Base-by-base conservation (phyloP, 176 grass and related monocot species). In the Triticum aestivum region DNA sequence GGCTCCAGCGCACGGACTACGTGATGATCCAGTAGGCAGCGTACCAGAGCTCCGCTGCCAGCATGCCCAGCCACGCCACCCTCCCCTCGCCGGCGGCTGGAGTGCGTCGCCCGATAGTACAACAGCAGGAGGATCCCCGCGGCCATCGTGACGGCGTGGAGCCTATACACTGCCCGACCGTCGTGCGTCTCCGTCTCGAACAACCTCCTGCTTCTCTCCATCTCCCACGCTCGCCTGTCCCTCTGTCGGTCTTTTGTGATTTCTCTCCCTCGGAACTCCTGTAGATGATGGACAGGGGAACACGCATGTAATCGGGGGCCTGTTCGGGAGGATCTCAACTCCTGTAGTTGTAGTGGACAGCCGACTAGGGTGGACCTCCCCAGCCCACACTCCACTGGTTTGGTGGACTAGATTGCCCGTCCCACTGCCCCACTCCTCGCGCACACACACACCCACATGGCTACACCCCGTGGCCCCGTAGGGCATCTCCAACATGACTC, bases 11-110 rank as follows among this genome's bases (percentile, higher is more conserved):
- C 75, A 89, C 86, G 5, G 92, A 92, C 80, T 92, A 92, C 21
- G 90, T 89, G 66, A 97, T 17, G 67, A 91, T 78, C 92, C 95
- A 94, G 86, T 94, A 97, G 41, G 92, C 85, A 17, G 73, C 13
- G 73, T 87, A 94, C 86, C 90, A 94, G 21, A 97, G 81, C 92
- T 97, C 95, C 15, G 86, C 95, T 32, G 78, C 52, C 9, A 83
- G 82, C 78, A 97, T 79, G 39, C 92, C 90, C 32, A 94, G 54
- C 90, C 95, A 92, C n/a, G 76, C 61, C 78, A 70, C 88, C 65
- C 80, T 42, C 8, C 88, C 80, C 0, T 72, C 33, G 68, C 73
- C 82, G 72, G 41, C 64, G 76, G 59, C 79, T 11, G 88, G 88
- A 21, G 79, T 73, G 44, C 44, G 69, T 89, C 4, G 17, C 90